Base-by-base conservation (phyloP, 345 rosid genomes). In the Crucihimalaya himalaica region DNA sequence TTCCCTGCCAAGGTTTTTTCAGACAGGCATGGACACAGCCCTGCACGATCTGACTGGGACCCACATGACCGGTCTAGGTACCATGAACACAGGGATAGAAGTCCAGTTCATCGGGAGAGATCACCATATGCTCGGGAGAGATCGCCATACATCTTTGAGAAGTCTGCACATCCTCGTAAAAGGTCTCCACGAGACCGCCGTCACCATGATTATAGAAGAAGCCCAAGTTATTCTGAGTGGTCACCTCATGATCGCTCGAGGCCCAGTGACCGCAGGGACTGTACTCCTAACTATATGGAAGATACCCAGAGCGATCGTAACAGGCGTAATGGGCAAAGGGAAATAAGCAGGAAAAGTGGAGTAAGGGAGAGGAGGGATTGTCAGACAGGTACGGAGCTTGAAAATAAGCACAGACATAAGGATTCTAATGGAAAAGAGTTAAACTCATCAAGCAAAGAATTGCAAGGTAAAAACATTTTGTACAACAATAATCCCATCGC, bases 1-100 rank as follows among this genome's bases (percentile, higher is more conserved):
- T 76, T 79, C 64, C 80, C 94, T 72, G 84, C 96, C 45, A 86
- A 89, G 81, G 86, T 80, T 63, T 84, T 81, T 78, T 78, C 83
- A 82, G 97, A 90, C 61, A 86, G 87, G 83, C 92, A 86, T 76
- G 90, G 84, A 25, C 90, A 83, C 29, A 90, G 98, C 80, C 97
- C 97, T 18, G 82, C 81, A 56, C 83, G 81, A 72, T 81, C 86
- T 68, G 97, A 90, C 73, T 80, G 86, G 81, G 88, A 91, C 78
- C 97, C 93, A 8, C 94, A 78, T 20, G 92, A 87, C 21, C 84
- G 88, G 73, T 35, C 83, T 46, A 84, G 93, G 65, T 81, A 86
- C 73, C 71, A 86, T 78, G 96, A 85, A 72, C 80, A 83, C 72
- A 71, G 89, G 77, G 96, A 86, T 11, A 70, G 88, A 79, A 92